Evolutionary conservation across 176 grass and related monocot species (phyloP).

Genomic region (Lolium perenne): DNA sequence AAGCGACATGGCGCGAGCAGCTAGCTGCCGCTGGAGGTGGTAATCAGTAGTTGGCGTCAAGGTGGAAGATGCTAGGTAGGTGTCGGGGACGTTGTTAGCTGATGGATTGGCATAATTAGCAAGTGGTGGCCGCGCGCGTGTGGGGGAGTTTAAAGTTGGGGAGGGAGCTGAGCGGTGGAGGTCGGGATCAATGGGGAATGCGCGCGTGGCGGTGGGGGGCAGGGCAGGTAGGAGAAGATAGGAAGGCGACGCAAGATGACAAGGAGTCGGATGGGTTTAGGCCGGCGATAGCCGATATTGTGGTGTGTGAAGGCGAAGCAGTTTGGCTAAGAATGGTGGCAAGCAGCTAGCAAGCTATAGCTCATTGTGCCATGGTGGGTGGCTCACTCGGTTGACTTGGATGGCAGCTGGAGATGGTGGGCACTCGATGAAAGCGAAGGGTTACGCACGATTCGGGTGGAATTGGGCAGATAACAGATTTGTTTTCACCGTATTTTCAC

Average conservation of each 20-base stretch:
- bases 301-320: background rate
- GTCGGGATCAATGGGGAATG: background rate
- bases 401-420: background rate
- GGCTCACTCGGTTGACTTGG: conserved; percentile 39
- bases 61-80: conserved; percentile 23
- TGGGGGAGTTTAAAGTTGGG: conserved; percentile 3
- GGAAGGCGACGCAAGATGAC: background rate
- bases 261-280: background rate
- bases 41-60: background rate
- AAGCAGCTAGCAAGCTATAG: background rate
- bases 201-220: conserved; percentile 4
- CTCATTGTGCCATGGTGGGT: conserved; percentile 34
- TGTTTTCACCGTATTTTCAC: background rate
- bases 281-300: background rate
- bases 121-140: conserved; percentile 16
- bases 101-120: background rate
- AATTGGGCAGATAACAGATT: background rate
- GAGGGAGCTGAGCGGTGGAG: conserved; percentile 11
- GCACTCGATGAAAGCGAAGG: background rate
- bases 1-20: conserved; percentile 30
- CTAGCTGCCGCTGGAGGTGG: too few species aligned
- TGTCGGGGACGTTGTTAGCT: background rate
- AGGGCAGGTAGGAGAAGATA: conserved; percentile 14
- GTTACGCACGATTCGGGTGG: background rate
- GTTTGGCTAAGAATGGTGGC: background rate